Percentiles rank a stretch among this genome's conserved stretches.
These are phyloP conservation scores for Closterium sp. DNA, from an alignment of 139 green algal species.

Conservation along the genomic window DNA sequence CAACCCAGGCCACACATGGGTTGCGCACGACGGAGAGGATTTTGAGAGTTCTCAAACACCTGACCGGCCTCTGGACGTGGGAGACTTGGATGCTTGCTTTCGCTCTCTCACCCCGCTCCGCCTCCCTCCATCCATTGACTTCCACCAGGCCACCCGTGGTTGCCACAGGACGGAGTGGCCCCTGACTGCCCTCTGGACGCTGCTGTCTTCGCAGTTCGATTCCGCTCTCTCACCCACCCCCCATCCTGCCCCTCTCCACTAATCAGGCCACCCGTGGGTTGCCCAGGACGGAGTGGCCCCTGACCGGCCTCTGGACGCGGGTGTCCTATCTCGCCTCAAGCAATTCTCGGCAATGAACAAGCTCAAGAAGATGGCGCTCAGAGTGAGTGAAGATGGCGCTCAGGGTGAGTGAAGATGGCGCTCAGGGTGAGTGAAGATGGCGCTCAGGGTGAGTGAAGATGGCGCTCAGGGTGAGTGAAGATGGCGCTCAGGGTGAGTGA, in stretches of 20 bases:
- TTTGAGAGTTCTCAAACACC: too few relatives aligned
- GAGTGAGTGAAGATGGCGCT: constrained; percentile 29
- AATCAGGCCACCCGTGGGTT: constrained; percentile 82
- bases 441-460: constrained; percentile 73
- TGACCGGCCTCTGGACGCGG: constrained; percentile 72
- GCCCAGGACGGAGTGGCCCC: constrained; percentile 71
- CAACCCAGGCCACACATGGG: too few relatives aligned
- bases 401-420: too few relatives aligned
- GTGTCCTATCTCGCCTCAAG: constrained; percentile 78
- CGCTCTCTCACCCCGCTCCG: neutral
- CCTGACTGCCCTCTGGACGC: constrained; percentile 73
- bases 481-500: constrained; percentile 73
- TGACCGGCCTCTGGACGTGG: too few relatives aligned
- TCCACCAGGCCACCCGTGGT: constrained; percentile 79
- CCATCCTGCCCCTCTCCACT: neutral
- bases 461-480: constrained; percentile 73
- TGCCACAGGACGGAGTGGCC: constrained; percentile 73
- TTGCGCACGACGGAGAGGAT: too few relatives aligned
- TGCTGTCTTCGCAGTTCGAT: constrained; percentile 75
- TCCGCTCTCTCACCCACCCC: too few relatives aligned
- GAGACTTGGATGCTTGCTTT: too few relatives aligned
- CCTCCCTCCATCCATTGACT: neutral
- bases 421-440: too few relatives aligned
- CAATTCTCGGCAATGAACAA: constrained; percentile 90
- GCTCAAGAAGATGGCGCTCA: constrained; percentile 90